These are phyloP conservation scores for Fomitiporia mediterranea DNA, from an alignment of 1,284 basidiomycete species.

Conservation along the genomic window DNA sequence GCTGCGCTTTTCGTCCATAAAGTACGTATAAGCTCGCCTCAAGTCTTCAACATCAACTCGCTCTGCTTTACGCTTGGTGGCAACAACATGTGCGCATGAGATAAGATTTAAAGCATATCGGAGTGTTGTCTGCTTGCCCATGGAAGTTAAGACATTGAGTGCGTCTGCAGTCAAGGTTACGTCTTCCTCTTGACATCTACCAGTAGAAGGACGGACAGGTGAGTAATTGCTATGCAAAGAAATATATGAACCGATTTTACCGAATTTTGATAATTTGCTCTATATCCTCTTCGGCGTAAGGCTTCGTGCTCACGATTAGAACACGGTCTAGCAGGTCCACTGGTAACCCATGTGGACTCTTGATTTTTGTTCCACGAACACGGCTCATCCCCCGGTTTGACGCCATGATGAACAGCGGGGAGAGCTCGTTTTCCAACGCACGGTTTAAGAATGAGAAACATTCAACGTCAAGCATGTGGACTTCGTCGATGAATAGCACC, in stretches of 20 bases:
- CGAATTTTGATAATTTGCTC: conserved; percentile 90
- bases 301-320: conserved; percentile 90
- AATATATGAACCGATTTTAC: conserved; percentile 34
- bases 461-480: conserved; percentile 99
- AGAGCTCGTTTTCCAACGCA: conserved; percentile 89
- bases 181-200: conserved; percentile 92
- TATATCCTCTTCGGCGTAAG: conserved; percentile 84
- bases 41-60: conserved; percentile 83
- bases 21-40: conserved; percentile 80
- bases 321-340: conserved; percentile 93
- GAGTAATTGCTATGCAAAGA: not conserved
- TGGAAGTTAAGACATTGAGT: conserved; percentile 72
- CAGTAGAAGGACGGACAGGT: not conserved
- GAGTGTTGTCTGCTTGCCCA: conserved; percentile 83
- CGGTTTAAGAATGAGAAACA: conserved; percentile 99
- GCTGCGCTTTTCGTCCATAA: conserved; percentile 94
- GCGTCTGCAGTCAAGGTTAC: conserved; percentile 80
- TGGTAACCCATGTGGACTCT: conserved; percentile 92
- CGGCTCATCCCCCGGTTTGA: conserved; percentile 94
- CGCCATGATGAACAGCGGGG: conserved; percentile 97
- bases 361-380: conserved; percentile 93
- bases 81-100: conserved; percentile 82
- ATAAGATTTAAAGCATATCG: conserved; percentile 92
- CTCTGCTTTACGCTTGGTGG: conserved; percentile 74
- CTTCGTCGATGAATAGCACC: conserved; percentile 92